These are phyloP conservation scores for Allantophomopsis lycopodina DNA, from an alignment of 2,329 filamentous ascomycete species.

Conservation along the genomic window DNA sequence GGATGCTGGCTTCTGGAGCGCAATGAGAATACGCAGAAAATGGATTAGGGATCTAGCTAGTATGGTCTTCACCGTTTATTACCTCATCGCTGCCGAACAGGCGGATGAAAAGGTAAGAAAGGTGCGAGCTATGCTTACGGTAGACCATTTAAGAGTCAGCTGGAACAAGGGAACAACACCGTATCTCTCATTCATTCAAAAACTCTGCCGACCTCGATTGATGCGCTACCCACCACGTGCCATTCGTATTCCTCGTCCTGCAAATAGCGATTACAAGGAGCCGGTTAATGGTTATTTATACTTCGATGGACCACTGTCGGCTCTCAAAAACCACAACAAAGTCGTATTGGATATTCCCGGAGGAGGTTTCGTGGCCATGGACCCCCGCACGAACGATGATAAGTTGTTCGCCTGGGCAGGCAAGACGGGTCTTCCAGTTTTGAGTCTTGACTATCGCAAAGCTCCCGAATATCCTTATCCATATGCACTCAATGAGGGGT, in stretches of 20 bases:
- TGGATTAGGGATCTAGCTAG: constrained; percentile 74
- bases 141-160: constrained; percentile 81
- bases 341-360: constrained; percentile 84
- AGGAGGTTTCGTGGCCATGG: constrained; percentile 94
- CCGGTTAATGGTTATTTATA: constrained; percentile 83
- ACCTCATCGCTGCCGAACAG: constrained; percentile 82
- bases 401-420: constrained; percentile 87
- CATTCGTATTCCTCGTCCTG: constrained; percentile 72
- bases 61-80: constrained; percentile 77
- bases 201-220: constrained; percentile 62
- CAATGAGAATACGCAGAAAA: constrained; percentile 76
- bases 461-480: constrained; percentile 77
- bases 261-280: constrained; percentile 68
- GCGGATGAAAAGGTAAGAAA: constrained; percentile 95
- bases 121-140: constrained; percentile 71
- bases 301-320: constrained; percentile 75
- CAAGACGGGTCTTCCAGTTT: constrained; percentile 72
- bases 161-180: constrained; percentile 95
- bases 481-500: constrained; percentile 77
- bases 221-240: constrained; percentile 71
- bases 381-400: constrained; percentile 86
- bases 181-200: constrained; percentile 62
- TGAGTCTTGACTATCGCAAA: constrained; percentile 86
- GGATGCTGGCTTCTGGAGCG: constrained; percentile 96
- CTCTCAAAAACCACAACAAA: constrained; percentile 62